These are phyloP conservation scores for Massarina eburnea DNA, from an alignment of 2,329 filamentous ascomycete genomes.

Conservation along the genomic window DNA sequence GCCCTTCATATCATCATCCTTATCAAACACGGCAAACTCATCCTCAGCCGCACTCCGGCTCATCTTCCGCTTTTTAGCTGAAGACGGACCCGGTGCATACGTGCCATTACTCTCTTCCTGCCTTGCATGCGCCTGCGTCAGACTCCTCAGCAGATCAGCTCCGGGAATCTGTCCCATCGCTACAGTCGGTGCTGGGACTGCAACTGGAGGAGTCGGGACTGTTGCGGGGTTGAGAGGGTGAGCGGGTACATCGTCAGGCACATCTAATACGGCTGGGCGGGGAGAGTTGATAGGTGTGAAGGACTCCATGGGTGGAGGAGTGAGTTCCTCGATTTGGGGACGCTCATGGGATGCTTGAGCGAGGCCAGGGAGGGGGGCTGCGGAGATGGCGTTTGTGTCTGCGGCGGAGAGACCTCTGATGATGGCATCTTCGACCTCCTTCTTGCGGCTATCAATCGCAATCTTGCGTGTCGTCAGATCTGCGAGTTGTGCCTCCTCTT, in stretches of 20 bases:
- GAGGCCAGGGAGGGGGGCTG: slow-evolving; percentile 31
- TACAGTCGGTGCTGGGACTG: slow-evolving; percentile 25
- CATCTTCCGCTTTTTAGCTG: slow-evolving; percentile 43
- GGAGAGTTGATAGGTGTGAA: slow-evolving; percentile 55
- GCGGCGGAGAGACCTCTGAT: slow-evolving; percentile 76
- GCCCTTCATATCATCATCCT: slow-evolving; percentile 56
- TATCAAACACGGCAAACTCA: slow-evolving; percentile 42
- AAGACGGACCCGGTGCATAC: slow-evolving; percentile 18
- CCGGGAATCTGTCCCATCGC: slow-evolving; percentile 20
- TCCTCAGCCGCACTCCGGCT: slow-evolving; percentile 36
- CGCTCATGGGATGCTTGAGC: slow-evolving; percentile 3
- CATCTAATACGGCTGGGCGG: slow-evolving; percentile 27
- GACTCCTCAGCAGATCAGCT: slow-evolving; percentile 33
- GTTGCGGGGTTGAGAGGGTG: slow-evolving; percentile 30
- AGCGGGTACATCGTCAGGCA: slow-evolving; percentile 28
- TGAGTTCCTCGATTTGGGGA: slow-evolving; percentile 66
- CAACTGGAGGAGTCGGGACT: slow-evolving; percentile 22
- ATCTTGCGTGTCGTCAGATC: slow-evolving; percentile 67
- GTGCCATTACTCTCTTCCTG: slow-evolving; percentile 22
- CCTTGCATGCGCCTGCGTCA: slow-evolving; percentile 32
- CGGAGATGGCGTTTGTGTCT: slow-evolving; percentile 52
- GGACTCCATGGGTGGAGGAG: slow-evolving; percentile 69
- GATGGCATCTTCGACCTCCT: slow-evolving; percentile 87
- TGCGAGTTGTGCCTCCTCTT: slow-evolving; percentile 67
- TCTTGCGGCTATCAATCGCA: slow-evolving; percentile 78